phyloP scores from a whole-genome alignment of 129 eudicot genomes.

The Ambrosia artemisiifolia region DNA sequence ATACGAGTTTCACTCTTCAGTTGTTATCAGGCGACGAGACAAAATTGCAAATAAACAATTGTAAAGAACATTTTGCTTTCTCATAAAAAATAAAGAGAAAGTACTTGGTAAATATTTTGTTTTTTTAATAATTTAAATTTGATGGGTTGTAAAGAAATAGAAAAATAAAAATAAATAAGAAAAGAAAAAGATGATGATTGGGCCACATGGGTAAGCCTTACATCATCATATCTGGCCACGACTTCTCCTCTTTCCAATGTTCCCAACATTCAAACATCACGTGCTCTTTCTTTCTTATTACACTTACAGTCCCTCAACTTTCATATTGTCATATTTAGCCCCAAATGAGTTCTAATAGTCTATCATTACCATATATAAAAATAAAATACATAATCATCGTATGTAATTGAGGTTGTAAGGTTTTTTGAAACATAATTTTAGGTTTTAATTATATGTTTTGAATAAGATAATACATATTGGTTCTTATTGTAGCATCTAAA shows the following conservation, averaged over 20 bases:
- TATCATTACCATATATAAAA: no score
- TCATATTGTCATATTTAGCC: not conserved
- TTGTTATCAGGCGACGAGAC: not conserved
- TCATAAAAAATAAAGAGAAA: no score
- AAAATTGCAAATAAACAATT: not conserved
- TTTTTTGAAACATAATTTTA: no score
- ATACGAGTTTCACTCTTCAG: not conserved
- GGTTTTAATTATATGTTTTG: no score
- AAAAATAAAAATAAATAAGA: not conserved
- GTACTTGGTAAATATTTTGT: no score
- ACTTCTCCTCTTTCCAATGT: constrained; percentile 55
- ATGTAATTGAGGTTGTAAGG: no score
- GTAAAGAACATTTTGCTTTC: not conserved
- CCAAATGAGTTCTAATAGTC: not conserved
- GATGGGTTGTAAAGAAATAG: not conserved
- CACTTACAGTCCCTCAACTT: constrained; percentile 5
- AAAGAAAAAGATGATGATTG: constrained; percentile 31
- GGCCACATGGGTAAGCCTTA: constrained; percentile 51
- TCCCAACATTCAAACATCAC: constrained; percentile 73
- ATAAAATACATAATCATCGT: no score
- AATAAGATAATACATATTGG: not conserved
- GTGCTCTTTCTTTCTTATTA: constrained; percentile 23
- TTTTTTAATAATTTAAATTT: not conserved
- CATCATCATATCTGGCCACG: constrained; percentile 76
- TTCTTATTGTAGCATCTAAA: not conserved